These are phyloP conservation scores for Calcarisporium arbuscula DNA, from an alignment of 2,329 filamentous ascomycete genomes.

Conservation along the genomic window DNA sequence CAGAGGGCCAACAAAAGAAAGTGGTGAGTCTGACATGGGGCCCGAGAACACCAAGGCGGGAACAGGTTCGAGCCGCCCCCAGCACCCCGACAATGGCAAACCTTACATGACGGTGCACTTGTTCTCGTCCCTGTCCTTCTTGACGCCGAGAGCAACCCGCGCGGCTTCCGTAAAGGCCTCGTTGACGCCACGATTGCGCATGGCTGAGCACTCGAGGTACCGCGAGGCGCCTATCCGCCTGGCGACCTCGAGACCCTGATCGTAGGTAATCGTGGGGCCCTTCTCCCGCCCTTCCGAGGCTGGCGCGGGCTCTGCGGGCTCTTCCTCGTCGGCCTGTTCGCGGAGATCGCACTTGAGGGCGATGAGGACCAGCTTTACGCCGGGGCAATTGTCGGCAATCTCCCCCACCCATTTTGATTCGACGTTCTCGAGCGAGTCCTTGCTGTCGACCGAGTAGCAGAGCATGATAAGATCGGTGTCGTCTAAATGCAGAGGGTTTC, in stretches of 20 bases:
- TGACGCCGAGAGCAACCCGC: constrained; percentile 76
- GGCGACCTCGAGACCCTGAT: constrained; percentile 85
- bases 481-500: constrained; percentile 30
- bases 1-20: no score
- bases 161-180: constrained; percentile 98
- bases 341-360: constrained; percentile 95
- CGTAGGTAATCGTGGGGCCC: constrained; percentile 77
- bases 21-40: no score
- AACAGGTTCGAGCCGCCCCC: neutral
- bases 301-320: constrained; percentile 45
- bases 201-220: constrained; percentile 97
- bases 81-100: neutral
- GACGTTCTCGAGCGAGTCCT: constrained; percentile 95
- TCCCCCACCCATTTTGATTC: constrained; percentile 98
- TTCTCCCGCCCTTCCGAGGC: constrained; percentile 44
- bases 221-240: constrained; percentile 86
- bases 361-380: constrained; percentile 89
- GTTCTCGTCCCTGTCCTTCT: constrained; percentile 56
- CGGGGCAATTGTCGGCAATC: constrained; percentile 95
- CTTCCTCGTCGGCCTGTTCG: constrained; percentile 67
- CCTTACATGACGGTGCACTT: constrained; percentile 56
- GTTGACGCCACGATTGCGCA: constrained; percentile 96
- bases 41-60: no score
- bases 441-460: constrained; percentile 95
- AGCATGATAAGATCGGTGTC: constrained; percentile 99